Evolutionary conservation across 228 moss, liverwort and hornwort species (phyloP), one percentile per base, ranked within the genome.

Genomic region (Sphagnum magellanicum): DNA sequence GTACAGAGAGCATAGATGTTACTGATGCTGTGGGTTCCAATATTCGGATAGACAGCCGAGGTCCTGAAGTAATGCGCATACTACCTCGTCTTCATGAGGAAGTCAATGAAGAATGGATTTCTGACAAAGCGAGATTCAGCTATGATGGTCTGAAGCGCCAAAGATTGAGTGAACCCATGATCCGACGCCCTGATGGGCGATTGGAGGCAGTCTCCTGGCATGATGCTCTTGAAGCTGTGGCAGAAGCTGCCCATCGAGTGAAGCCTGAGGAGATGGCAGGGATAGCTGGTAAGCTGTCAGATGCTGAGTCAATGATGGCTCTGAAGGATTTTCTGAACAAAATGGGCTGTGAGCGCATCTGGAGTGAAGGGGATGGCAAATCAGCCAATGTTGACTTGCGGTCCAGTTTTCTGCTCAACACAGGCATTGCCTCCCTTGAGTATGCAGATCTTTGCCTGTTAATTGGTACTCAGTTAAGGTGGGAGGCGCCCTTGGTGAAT

Each of bases 31-130:
- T 90, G 1, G 91, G 98, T 66, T 93, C 93, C 51, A 94, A 90
- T 60, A 98, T 98, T 73, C 87, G 89, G 73, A 86, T 98, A 49
- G 87, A 92, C 73, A 94, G 94, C 73, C 92, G 90, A 51, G 94
- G 94, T 5, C 92, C 92, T 12, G 92, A 98, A 92, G 92, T 98
- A 75, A 92, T 98, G 93, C 93, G 98, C 12, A 77, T 94, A 65
- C 77, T 98, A 52, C 98, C 98, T 76, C 92, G 94, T 68, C 80
- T 98, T 48, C 81, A 98, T 68, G 92, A 98, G 95, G 97, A 98
- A 49, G 87, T 98, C 3, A 98, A 98, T 70, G 98, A 98, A 73
- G 94, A 98, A 78, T 98, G 97, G 97, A 91, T 98, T 68, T 93
- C 90, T 67, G 93, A 98, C 74, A 98, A 98, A 75, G 75, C 94